phyloP scores from a whole-genome alignment of 2,329 filamentous ascomycete genomes.

The Didymella pinodella region DNA sequence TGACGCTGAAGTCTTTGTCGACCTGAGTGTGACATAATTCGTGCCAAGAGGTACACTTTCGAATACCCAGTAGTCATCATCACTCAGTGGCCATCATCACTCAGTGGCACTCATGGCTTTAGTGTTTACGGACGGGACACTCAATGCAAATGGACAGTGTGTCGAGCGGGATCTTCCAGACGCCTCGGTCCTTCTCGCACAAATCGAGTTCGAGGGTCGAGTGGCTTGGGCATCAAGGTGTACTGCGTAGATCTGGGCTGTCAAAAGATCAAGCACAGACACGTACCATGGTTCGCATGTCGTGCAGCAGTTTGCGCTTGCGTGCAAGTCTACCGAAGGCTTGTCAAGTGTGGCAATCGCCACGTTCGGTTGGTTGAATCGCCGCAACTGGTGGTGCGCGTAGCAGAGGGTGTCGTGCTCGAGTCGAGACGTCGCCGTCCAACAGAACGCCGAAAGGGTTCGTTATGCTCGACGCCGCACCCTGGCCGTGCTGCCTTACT shows the following conservation, averaged over 20 bases:
- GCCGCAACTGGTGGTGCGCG: not conserved
- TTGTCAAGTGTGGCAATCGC: conserved; percentile 1
- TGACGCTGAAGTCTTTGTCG: not conserved
- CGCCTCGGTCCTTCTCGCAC: conserved; percentile 5
- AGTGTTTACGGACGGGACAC: not conserved
- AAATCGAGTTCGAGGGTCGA: not conserved
- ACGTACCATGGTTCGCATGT: not conserved
- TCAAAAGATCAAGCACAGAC: conserved; percentile 1
- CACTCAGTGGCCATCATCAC: too few relatives aligned
- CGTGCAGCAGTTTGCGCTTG: conserved; percentile 9
- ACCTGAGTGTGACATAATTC: not conserved
- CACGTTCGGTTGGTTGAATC: not conserved
- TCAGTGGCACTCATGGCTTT: not conserved
- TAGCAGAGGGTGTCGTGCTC: conserved; percentile 8
- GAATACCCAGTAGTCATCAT: not conserved
- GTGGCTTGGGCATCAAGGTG: conserved; percentile 14
- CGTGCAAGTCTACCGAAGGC: conserved; percentile 11
- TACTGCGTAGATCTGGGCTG: not conserved
- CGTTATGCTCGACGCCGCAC: conserved; percentile 2
- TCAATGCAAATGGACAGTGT: not conserved
- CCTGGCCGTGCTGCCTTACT: conserved; percentile 10
- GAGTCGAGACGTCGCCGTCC: not conserved
- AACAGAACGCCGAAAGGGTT: not conserved
- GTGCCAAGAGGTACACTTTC: not conserved
- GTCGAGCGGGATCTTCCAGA: conserved; percentile 1